Percentiles rank a stretch among this genome's conserved stretches.
phyloP scores from a whole-genome alignment of 2,329 filamentous ascomycete genomes.

The Fulvia fulva region DNA sequence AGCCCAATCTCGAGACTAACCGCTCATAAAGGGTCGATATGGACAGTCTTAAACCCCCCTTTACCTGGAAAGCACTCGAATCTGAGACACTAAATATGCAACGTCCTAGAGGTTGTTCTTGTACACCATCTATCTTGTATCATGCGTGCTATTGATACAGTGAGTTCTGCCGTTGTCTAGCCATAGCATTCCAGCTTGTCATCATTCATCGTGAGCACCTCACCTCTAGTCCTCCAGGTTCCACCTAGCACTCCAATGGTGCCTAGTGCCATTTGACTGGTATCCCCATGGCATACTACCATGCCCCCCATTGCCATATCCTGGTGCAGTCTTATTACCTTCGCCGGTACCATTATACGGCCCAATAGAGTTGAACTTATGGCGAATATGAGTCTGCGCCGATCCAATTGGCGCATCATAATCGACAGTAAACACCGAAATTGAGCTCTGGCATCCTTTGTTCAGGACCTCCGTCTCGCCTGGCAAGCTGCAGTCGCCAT shows the following conservation, averaged over 20 bases:
- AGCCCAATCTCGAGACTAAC: no score
- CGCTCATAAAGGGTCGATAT: no score
- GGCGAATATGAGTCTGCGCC: conserved; percentile 18
- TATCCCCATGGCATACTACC: conserved; percentile 1
- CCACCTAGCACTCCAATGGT: conserved; percentile 18
- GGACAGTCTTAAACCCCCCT: no score
- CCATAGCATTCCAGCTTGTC: no score
- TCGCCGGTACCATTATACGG: conserved; percentile 9
- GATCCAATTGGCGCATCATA: conserved; percentile 45
- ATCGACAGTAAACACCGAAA: conserved; percentile 50
- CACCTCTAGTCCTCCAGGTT: conserved; percentile 4
- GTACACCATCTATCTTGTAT: no score
- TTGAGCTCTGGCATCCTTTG: conserved; percentile 38
- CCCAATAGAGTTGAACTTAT: conserved; percentile 8
- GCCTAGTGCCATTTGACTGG: background rate
- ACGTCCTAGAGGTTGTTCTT: no score
- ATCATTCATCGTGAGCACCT: background rate
- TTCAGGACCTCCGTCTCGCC: conserved; percentile 50
- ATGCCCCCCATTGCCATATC: background rate
- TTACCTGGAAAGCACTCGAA: no score
- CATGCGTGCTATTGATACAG: no score
- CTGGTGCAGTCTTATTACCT: background rate
- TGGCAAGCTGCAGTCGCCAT: conserved; percentile 50
- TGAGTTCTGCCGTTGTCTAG: no score
- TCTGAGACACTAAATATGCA: no score